Percentiles rank a stretch among this genome's conserved stretches.
Evolutionary conservation across 768 basidiomycete species (phyloP).

Genomic region (Kwoniella shandongensis): DNA sequence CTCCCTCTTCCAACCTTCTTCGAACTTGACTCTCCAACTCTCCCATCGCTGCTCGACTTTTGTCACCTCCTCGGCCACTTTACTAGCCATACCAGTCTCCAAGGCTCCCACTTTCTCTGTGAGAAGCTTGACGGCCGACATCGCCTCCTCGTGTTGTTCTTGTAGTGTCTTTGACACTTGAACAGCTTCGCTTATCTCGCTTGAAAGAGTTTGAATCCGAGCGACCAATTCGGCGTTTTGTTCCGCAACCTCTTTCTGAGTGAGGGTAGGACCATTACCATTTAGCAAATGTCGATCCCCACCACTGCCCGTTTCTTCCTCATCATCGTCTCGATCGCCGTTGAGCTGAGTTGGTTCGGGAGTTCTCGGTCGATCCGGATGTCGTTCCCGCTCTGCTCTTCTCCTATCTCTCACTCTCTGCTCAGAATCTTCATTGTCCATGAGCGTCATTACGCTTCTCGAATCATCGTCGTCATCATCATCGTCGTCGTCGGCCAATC

Average conservation of each 20-base stretch:
- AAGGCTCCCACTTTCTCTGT: constrained; percentile 45
- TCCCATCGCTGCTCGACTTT: constrained; percentile 54
- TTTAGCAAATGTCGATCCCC: no score
- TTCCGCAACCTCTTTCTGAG: constrained; percentile 33
- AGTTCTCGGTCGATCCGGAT: constrained; percentile 71
- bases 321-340: constrained; percentile 52
- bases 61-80: constrained; percentile 44
- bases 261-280: no score
- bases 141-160: constrained; percentile 73
- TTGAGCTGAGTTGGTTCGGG: constrained; percentile 63
- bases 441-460: constrained; percentile 69
- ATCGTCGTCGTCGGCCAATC: constrained; percentile 40
- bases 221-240: constrained; percentile 62
- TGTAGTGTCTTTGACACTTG: constrained; percentile 72
- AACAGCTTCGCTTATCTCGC: constrained; percentile 73
- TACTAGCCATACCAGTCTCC: constrained; percentile 41
- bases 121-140: constrained; percentile 55
- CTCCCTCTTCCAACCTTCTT: constrained; percentile 73
- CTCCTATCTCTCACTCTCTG: constrained; percentile 47
- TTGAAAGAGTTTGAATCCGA: constrained; percentile 64
- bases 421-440: constrained; percentile 51
- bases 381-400: constrained; percentile 47
- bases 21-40: constrained; percentile 75
- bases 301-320: constrained; percentile 57
- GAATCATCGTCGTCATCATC: constrained; percentile 72